phyloP scores from a whole-genome alignment of 257 asterid genomes.

The Jaltomata sinuosa region DNA sequence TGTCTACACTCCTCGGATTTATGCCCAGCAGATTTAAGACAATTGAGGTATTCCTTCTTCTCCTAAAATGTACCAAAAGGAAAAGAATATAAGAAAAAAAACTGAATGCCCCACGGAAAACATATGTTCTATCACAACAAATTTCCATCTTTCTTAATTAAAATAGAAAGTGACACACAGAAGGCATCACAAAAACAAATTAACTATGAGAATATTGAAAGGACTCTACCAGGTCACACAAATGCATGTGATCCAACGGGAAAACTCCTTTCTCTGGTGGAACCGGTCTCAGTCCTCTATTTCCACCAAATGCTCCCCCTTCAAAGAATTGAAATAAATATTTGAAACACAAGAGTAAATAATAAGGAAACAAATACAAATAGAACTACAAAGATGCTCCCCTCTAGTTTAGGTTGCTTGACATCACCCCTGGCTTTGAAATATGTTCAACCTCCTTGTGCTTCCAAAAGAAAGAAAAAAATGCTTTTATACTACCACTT shows the following conservation, averaged over 20 bases:
- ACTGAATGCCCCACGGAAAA: neutral
- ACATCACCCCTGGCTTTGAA: neutral
- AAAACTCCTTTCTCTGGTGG: conserved; percentile 96
- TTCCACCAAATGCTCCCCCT: conserved; percentile 98
- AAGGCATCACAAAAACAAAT: neutral
- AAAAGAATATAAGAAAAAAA: neutral
- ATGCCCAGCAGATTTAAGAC: conserved; percentile 69
- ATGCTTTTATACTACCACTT: neutral
- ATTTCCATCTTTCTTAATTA: neutral
- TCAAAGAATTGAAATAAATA: neutral
- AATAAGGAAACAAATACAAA: neutral
- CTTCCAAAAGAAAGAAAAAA: neutral
- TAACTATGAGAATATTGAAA: neutral
- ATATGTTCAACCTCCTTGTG: too few relatives aligned
- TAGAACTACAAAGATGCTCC: neutral
- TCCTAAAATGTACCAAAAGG: conserved; percentile 38
- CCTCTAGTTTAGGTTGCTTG: neutral
- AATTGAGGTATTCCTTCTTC: conserved; percentile 74
- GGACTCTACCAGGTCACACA: conserved; percentile 68
- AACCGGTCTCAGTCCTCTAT: conserved; percentile 88
- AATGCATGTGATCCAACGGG: conserved; percentile 91
- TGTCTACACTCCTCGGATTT: conserved; percentile 71
- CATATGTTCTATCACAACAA: neutral
- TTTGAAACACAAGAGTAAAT: neutral
- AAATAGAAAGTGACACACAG: neutral